Evolutionary conservation across 1,139 yeast genomes (phyloP), one percentile per base, ranked within the genome.

Genomic region (Yamadazyma aaseri): DNA sequence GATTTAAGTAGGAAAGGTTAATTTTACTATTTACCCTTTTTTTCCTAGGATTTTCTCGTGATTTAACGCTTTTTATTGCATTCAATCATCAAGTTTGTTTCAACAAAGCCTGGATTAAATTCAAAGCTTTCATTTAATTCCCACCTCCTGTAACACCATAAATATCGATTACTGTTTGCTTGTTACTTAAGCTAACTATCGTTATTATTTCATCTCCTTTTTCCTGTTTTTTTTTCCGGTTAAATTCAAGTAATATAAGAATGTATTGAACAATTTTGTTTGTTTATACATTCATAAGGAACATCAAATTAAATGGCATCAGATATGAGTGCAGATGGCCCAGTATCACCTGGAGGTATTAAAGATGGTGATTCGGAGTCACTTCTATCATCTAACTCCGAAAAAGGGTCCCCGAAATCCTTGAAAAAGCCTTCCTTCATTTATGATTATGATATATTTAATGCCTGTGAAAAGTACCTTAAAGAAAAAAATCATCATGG

Each of bases 401-500:
- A 37, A 21, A 26, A 35, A 26, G n/a, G 26, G 9, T 33, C 36
- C 2, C 8, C 27, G 21, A 29, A 35, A 18, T 29, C 33, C 1
- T 26, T 34, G 20, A 35, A 30, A 10, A 41, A 45, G 15, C 70
- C 71, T 2, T 56, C 70, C 10, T 69, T 69, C 47, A 58, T 57
- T 36, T 70, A 66, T 44, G 74, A 70, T 41, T 51, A 59, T 32
- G 72, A 65, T 29, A 40, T 70, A 8, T 66, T 66, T 45, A 55
- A 51, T 35, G 56, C 61, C 35, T 65, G 70, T 42, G 58, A 61
- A 35, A 45, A 49, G 24, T 79, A 71, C 46, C 59, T 81, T 14
- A 63, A 63, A 32, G 65, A 67, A 25, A 68, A 68, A 36, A 79
- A 83, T 51, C 73, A 76, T 36, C 79, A 78, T 31, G 86, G 85